Percentiles rank a stretch among this genome's conserved stretches.
phyloP scores from a whole-genome alignment of 176 grass and related monocot genomes.

The Oryza longistaminata region DNA sequence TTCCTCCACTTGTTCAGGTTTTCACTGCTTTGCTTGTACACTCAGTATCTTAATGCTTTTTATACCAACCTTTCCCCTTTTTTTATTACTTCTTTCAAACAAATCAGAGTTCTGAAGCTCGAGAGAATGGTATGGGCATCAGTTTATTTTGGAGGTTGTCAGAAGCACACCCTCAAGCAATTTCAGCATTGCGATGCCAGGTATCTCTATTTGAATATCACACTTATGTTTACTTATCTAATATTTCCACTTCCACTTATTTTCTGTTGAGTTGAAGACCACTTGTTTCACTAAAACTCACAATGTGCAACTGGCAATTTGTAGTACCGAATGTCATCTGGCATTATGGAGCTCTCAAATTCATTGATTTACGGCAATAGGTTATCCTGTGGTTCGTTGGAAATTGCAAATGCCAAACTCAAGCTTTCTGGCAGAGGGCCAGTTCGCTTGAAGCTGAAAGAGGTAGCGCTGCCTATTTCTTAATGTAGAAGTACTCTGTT shows the following conservation, averaged over 20 bases:
- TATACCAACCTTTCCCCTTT: constrained; percentile 12
- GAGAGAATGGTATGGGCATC: constrained; percentile 89
- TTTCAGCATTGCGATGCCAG: constrained; percentile 91
- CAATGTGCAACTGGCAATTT: constrained; percentile 29
- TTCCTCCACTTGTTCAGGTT: constrained; percentile 97
- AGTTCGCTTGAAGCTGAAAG: constrained; percentile 60
- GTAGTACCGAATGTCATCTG: constrained; percentile 95
- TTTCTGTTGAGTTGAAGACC: constrained; percentile 28
- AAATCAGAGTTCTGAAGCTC: constrained; percentile 78
- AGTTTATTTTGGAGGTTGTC: constrained; percentile 98
- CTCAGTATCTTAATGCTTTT: constrained; percentile 1
- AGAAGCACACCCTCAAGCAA: constrained; percentile 92
- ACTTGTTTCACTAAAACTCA: constrained; percentile 35
- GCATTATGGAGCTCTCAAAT: constrained; percentile 97
- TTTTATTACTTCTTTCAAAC: constrained; percentile 23
- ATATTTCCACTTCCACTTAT: constrained; percentile 16
- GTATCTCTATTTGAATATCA: constrained; percentile 38
- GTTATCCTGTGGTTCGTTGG: constrained; percentile 79
- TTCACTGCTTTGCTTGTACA: neutral
- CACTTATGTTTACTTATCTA: neutral
- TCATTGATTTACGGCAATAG: constrained; percentile 83
- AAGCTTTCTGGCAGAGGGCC: constrained; percentile 60
- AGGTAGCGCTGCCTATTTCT: constrained; percentile 45
- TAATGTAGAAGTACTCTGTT: constrained; percentile 26
- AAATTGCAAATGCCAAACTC: constrained; percentile 80